These are phyloP conservation scores for Acacia crassicarpa DNA, from an alignment of 306 rosid species.

Conservation along the genomic window DNA sequence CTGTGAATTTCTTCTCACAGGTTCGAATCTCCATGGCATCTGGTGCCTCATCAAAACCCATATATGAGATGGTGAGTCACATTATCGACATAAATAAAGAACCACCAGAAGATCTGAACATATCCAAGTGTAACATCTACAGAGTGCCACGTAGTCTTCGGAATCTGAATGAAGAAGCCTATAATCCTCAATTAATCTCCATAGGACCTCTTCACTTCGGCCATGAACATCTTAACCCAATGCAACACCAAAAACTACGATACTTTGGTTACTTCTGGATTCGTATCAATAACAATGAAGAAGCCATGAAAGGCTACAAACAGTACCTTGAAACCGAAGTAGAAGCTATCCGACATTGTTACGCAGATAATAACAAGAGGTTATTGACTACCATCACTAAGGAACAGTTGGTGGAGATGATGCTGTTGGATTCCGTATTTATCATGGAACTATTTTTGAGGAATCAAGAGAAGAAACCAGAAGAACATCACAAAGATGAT, in stretches of 20 bases:
- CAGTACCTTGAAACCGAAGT: not conserved
- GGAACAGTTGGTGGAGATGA: constrained; percentile 5
- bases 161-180: constrained; percentile 6
- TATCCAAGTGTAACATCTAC: not conserved
- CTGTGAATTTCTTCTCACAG: not conserved
- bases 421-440: constrained; percentile 6
- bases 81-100: constrained; percentile 18
- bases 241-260: constrained; percentile 18
- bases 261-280: not conserved
- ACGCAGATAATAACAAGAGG: not conserved
- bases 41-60: not conserved
- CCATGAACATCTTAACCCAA: not conserved
- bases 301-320: not conserved
- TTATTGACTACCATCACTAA: not conserved
- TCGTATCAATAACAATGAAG: not conserved
- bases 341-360: not conserved
- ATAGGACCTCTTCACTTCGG: constrained; percentile 41
- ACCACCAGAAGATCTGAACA: not conserved
- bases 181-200: constrained; percentile 36
- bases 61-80: not conserved
- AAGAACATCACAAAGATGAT: not conserved
- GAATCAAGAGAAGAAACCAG: not conserved
- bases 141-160: not conserved
- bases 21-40: not conserved
- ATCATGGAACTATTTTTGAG: not conserved